Conservation (phyloP, 192 early-diverging fungal species). For the Backusella parvicylindrica region DNA sequence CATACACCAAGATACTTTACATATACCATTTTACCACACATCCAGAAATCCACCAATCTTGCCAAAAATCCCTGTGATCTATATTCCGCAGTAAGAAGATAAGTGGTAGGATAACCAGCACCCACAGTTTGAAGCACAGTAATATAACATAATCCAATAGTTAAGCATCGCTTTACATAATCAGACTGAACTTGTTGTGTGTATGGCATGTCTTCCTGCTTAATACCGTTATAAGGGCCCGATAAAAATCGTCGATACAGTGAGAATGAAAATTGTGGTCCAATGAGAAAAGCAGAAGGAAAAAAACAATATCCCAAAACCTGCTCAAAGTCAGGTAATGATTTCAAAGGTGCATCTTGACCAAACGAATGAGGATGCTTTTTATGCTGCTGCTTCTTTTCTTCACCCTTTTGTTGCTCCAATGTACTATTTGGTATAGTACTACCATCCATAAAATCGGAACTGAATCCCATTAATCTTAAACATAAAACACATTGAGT, state of each 20-base stretch:
- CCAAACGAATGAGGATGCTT: slow-evolving; percentile 41
- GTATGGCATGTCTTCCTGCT: slow-evolving; percentile 2
- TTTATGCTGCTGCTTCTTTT: neutral
- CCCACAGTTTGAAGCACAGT: slow-evolving; percentile 40
- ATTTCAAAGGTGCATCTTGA: slow-evolving; percentile 37
- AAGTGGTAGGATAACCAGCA: slow-evolving; percentile 37
- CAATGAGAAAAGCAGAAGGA: slow-evolving; percentile 54
- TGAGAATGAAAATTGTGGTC: slow-evolving; percentile 62
- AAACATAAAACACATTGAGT: slow-evolving; percentile 61
- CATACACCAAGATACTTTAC: slow-evolving; percentile 64
- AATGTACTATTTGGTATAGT: neutral
- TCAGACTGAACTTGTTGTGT: slow-evolving; percentile 20
- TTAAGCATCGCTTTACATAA: slow-evolving; percentile 37
- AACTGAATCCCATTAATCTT: slow-evolving; percentile 56
- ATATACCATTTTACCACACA: slow-evolving; percentile 46
- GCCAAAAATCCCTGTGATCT: slow-evolving; percentile 25
- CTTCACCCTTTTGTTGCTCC: neutral
- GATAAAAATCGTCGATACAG: slow-evolving; percentile 36
- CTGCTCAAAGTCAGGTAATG: slow-evolving; percentile 42
- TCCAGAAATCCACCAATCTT: slow-evolving; percentile 43
- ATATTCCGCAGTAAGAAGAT: slow-evolving; percentile 44
- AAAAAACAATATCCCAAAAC: slow-evolving; percentile 53
- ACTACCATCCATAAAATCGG: slow-evolving; percentile 55
- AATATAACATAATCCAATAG: slow-evolving; percentile 40
- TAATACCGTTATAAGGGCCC: neutral